phyloP scores from a whole-genome alignment of 1,139 yeast genomes.

The Pichia sp. region DNA sequence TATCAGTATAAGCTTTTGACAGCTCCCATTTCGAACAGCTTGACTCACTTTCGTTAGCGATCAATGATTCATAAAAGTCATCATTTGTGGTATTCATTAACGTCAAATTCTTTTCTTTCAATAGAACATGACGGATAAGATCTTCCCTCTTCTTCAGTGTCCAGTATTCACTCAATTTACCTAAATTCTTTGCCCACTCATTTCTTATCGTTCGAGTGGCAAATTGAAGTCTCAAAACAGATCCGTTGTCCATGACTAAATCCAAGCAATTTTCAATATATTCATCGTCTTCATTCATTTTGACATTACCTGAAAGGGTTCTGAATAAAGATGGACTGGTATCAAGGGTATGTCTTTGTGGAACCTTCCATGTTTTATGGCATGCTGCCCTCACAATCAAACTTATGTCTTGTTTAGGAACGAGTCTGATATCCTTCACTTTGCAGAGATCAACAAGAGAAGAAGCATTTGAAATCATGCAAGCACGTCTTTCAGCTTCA shows the following conservation, averaged over 20 bases:
- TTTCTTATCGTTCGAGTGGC: constrained; percentile 47
- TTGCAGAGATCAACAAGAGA: constrained; percentile 59
- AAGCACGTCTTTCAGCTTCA: constrained; percentile 61
- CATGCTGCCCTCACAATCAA: constrained; percentile 39
- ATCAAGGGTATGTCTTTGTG: neutral
- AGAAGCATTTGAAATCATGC: constrained; percentile 53
- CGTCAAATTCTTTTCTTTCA: constrained; percentile 46
- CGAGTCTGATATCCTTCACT: constrained; percentile 39
- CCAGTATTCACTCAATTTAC: constrained; percentile 58
- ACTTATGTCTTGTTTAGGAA: constrained; percentile 32
- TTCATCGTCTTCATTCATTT: constrained; percentile 32
- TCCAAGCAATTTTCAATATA: constrained; percentile 49
- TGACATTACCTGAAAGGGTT: neutral
- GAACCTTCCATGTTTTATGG: constrained; percentile 41
- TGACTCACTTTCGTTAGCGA: constrained; percentile 38
- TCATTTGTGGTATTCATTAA: constrained; percentile 48
- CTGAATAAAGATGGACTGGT: constrained; percentile 11
- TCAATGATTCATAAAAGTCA: constrained; percentile 49
- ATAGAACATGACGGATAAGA: constrained; percentile 34
- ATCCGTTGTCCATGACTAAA: constrained; percentile 47
- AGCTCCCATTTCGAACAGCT: constrained; percentile 49
- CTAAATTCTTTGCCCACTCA: constrained; percentile 60
- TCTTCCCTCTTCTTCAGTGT: constrained; percentile 43
- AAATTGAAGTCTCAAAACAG: constrained; percentile 54
- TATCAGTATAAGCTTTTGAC: constrained; percentile 50